These are phyloP conservation scores for Trichoderma semiorbis DNA, from an alignment of 2,329 filamentous ascomycete species.

Conservation along the genomic window DNA sequence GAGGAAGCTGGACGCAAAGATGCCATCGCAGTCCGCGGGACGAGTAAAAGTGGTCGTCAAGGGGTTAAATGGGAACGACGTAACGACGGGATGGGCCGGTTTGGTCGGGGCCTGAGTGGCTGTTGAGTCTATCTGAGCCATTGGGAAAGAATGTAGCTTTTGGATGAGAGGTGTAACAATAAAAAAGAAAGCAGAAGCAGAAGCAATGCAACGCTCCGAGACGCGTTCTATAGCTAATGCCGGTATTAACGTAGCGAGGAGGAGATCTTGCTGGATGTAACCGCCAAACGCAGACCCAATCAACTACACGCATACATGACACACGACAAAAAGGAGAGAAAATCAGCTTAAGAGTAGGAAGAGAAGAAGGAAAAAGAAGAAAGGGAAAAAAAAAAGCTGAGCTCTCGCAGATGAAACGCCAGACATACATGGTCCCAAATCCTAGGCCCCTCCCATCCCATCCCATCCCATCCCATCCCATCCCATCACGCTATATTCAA, in stretches of 20 bases:
- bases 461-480: neutral
- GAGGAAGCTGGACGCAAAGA: constrained; percentile 21
- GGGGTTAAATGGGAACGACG: constrained; percentile 25
- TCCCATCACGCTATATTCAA: neutral
- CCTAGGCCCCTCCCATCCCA: neutral
- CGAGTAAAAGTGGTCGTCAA: constrained; percentile 28
- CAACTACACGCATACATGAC: neutral
- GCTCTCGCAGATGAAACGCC: neutral
- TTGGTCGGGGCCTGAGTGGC: constrained; percentile 5
- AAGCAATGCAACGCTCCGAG: neutral
- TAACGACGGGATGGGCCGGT: constrained; percentile 18
- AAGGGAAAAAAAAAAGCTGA: neutral
- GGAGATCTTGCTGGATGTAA: neutral
- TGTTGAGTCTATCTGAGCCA: constrained; percentile 1
- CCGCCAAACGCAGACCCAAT: neutral
- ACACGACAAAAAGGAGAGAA: neutral
- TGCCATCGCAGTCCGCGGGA: constrained; percentile 23
- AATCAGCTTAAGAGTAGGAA: neutral
- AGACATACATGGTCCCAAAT: neutral
- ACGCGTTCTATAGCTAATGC: neutral
- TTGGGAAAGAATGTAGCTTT: neutral
- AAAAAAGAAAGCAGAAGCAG: neutral
- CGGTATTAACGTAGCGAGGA: neutral
- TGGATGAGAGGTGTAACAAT: neutral
- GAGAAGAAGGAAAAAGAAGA: neutral